Percentiles rank a stretch among this genome's conserved stretches.
Evolutionary conservation across 169 alveolate species (phyloP).

Genomic region (Ichthyophthirius multifiliis): DNA sequence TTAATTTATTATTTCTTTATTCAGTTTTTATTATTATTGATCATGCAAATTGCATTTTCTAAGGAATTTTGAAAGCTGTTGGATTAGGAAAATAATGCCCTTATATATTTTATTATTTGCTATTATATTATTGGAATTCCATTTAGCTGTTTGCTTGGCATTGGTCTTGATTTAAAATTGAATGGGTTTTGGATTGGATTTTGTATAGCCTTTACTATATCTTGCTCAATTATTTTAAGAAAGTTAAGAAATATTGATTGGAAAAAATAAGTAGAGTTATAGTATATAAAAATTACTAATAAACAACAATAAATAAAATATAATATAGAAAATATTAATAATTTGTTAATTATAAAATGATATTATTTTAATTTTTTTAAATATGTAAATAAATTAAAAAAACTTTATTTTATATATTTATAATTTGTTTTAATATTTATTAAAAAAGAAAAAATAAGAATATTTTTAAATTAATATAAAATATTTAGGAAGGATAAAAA

Average conservation of each 20-base stretch:
- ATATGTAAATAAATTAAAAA: no score
- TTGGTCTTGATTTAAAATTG: neutral
- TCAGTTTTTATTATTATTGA: neutral
- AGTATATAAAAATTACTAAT: no score
- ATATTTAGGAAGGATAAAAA: no score
- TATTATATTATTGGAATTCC: neutral
- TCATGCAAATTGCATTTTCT: neutral
- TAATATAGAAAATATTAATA: no score
- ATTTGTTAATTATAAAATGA: no score
- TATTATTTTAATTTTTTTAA: no score
- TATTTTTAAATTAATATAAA: no score
- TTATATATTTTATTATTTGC: neutral
- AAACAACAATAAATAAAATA: no score
- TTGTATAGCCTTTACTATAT: neutral
- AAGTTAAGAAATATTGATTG: neutral
- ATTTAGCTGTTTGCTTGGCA: neutral
- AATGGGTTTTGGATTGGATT: constrained; percentile 3
- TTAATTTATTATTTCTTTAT: neutral
- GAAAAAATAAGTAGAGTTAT: neutral
- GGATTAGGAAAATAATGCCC: constrained; percentile 3
- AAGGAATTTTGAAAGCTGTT: neutral
- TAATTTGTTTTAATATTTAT: no score
- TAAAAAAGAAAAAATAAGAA: no score
- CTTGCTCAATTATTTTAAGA: neutral
- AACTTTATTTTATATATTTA: no score